Base-by-base conservation (phyloP, 495 filamentous ascomycete genomes). In the Schizothecium vesticola region DNA sequence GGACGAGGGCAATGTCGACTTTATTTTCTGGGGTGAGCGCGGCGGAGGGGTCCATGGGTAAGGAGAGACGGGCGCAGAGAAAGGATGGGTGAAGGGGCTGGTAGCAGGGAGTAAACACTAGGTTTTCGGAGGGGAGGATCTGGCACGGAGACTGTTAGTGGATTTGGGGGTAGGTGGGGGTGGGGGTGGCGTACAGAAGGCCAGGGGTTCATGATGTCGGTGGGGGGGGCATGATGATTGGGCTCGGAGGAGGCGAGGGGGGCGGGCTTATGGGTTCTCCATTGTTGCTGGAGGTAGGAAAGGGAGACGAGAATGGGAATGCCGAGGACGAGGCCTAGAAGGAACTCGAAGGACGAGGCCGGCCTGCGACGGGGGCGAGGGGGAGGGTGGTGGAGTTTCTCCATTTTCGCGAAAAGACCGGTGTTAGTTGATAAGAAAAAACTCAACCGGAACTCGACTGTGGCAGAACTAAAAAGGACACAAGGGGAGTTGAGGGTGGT, bases 11-110 rank as follows among this genome's bases (percentile, higher is more conserved):
- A 55, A 88, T 69, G 56, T 83, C 80, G 7, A 81, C 80, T 60
- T 85, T 78, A 33, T 74, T 77, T 24, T 79, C 74, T 22, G 78
- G 76, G 26, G 69, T 68, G 31, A 77, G 51, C 0, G 75, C 72
- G 7, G 79, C 73, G 57, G 82, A 75, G 69, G 86, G 86, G 72
- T 87, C 83, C 82, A 88, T 85, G 4, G 86, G 86, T 9, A 88
- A 82, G 36, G 83, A 80, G 7, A 89, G 76, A 22, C 84, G 80
- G 56, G 87, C 85, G 66, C 87, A 89, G 70, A 81, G 63, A 65
- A 75, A 72, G 26, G 19, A 28, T 0, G 61, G 79, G 67, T 85
- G 79, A 11, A 70, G 13, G 5, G 28, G 25, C 23, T 65, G 68
- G 67, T 75, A 81, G 68, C 80, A 82, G 56, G 78, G 75, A 23